Conservation (phyloP, 495 filamentous ascomycete genomes). For the Pyronema omphalodes region DNA sequence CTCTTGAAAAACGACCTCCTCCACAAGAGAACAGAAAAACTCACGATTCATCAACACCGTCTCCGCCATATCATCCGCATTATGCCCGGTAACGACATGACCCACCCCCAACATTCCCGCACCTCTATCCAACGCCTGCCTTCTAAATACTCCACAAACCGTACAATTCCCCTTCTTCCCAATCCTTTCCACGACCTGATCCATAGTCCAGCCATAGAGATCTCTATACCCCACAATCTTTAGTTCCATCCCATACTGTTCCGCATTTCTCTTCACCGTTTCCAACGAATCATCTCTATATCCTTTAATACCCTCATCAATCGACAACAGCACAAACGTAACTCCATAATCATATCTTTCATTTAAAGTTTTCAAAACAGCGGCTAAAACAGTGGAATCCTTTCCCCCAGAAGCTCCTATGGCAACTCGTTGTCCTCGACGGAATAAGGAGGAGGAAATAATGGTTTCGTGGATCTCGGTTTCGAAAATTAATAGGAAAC, state of each 20-base stretch:
- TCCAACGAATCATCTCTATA: constrained; percentile 91
- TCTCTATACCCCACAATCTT: constrained; percentile 85
- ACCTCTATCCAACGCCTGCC: constrained; percentile 85
- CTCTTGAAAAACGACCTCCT: background rate
- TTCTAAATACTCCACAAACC: constrained; percentile 89
- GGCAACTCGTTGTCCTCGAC: constrained; percentile 67
- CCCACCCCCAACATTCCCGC: constrained; percentile 72
- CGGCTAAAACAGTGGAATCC: constrained; percentile 90
- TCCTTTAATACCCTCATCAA: constrained; percentile 93
- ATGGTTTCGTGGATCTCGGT: constrained; percentile 89
- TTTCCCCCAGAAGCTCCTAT: constrained; percentile 96
- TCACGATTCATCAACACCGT: constrained; percentile 86
- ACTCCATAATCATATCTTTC: constrained; percentile 75
- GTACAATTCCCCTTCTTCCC: constrained; percentile 99
- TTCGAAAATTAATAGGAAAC: constrained; percentile 78
- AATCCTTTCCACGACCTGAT: constrained; percentile 85
- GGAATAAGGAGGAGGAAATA: constrained; percentile 55
- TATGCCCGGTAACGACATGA: constrained; percentile 94
- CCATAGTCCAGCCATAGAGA: constrained; percentile 98
- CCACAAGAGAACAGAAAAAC: background rate
- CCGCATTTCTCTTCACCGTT: constrained; percentile 83
- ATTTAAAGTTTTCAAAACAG: constrained; percentile 85
- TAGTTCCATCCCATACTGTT: constrained; percentile 76
- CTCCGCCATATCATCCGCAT: constrained; percentile 96
- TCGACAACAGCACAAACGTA: constrained; percentile 67